A percentile compares a stretch with the other conserved stretches of the same genome.
These are phyloP conservation scores for Thraustochytrium striatum DNA, from an alignment of 352 stramenopile species.

Conservation along the genomic window DNA sequence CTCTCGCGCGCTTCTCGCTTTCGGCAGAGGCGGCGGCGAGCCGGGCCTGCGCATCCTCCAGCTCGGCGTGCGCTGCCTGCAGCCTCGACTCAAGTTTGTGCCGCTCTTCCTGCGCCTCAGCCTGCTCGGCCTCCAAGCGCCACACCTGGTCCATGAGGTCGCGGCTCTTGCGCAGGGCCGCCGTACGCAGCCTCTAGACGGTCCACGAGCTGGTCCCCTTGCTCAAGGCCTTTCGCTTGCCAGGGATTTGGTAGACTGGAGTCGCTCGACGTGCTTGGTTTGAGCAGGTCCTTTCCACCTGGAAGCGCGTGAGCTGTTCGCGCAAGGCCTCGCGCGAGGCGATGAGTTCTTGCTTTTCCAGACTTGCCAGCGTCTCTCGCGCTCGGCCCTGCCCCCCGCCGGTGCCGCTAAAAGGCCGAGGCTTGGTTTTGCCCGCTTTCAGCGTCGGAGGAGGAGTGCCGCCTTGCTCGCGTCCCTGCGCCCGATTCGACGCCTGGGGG, in stretches of 20 bases:
- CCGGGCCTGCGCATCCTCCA: not conserved
- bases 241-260: no score
- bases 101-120: not conserved
- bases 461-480: no score
- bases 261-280: not conserved
- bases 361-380: no score
- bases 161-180: conserved; percentile 28
- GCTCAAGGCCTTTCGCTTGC: not conserved
- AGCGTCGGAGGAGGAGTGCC: no score
- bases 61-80: not conserved
- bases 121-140: conserved; percentile 34
- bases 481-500: no score
- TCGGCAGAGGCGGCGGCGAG: not conserved
- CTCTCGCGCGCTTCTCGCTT: not conserved
- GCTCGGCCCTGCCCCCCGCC: no score
- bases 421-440: no score
- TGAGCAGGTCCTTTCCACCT: conserved; percentile 31
- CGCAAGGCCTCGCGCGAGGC: conserved; percentile 20
- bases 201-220: not conserved
- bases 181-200: conserved; percentile 3
- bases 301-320: conserved; percentile 27
- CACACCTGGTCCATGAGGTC: conserved; percentile 35
- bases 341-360: not conserved
- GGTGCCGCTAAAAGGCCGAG: no score
- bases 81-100: not conserved